These are phyloP conservation scores for Serendipita sp. DNA, from an alignment of 1,284 basidiomycete genomes.

Conservation along the genomic window DNA sequence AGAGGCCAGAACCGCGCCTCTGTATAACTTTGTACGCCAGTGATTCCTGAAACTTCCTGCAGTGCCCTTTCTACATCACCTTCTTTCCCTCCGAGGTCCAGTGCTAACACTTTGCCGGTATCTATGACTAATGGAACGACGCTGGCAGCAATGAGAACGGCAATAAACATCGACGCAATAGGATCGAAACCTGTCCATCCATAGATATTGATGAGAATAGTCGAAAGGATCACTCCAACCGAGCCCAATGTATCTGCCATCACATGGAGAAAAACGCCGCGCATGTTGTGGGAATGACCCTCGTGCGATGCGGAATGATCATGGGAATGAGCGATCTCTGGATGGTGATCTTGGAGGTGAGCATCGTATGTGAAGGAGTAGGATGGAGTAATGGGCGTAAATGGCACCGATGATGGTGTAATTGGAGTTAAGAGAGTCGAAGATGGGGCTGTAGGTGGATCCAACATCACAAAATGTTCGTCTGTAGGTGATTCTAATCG, in stretches of 20 bases:
- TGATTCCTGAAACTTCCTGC: conserved; percentile 43
- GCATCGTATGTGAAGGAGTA: conserved; percentile 22
- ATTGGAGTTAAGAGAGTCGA: not conserved
- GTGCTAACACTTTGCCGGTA: conserved; percentile 73
- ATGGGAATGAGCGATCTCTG: conserved; percentile 22
- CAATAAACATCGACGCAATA: conserved; percentile 94
- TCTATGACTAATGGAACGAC: conserved; percentile 93
- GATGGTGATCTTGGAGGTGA: conserved; percentile 24
- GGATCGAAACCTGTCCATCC: conserved; percentile 99
- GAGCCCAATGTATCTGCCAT: conserved; percentile 74
- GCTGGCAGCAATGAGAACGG: conserved; percentile 84
- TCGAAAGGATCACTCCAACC: conserved; percentile 97
- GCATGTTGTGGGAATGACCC: conserved; percentile 96
- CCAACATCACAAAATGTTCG: not conserved
- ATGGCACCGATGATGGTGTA: not conserved
- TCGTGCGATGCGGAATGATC: conserved; percentile 44
- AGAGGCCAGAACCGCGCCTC: conserved; percentile 92
- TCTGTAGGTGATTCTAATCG: not conserved
- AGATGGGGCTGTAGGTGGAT: conserved; percentile 8
- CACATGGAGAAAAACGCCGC: conserved; percentile 51
- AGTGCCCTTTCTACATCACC: conserved; percentile 57
- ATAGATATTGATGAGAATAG: conserved; percentile 86
- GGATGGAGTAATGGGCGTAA: conserved; percentile 42
- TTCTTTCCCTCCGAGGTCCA: conserved; percentile 69
- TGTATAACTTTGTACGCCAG: conserved; percentile 72